Base-by-base conservation (phyloP, 352 stramenopile species). In the Globisporangium perplexum region DNA sequence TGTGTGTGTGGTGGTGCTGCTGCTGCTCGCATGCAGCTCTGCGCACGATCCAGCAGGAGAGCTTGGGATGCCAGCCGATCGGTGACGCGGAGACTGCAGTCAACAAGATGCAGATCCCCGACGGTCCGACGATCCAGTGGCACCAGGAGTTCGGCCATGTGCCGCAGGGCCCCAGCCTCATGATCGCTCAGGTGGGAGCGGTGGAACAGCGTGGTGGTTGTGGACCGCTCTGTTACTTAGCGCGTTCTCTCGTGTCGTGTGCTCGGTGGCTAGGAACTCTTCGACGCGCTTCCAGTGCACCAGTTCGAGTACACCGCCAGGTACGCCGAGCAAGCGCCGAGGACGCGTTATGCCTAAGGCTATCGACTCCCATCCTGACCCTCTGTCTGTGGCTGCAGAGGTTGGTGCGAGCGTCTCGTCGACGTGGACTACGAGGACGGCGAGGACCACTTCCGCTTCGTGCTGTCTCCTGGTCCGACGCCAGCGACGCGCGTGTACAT, bases 271-370 rank as follows among this genome's bases (percentile, higher is more conserved):
- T 60, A 83, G 79, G 95, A 98, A 60, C 85, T 98, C 42, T 88
- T 98, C 63, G 94, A 98, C 63, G 94, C 94, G 23, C 64, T 98
- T 45, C 94, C 95, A 1, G 85, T 97, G 28, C 93, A 98, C 68
- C 84, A 94, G 58, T 98, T 98, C 68, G 82, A 98, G 76, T 97
- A 97, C 69, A 98, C 93, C 4, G 65, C 86, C 20, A 73, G 62
- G 81, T 88, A 69, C 50, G 69, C 53, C 7, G 18, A 41, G 22
- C 15, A 23, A n/a, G n/a, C n/a, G n/a, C n/a, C n/a, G n/a, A 7
- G 7, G 36, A 4, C 17, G 3, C 1, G 14, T 6, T 41, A 11
- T 14, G 18, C 11, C 35, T 18, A 17, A 14, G 18, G 35, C 35
- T 11, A 15, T 38, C 47, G 20, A 23, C 28, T n/a, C 17, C 47